phyloP scores from a whole-genome alignment of 192 early-diverging fungal species.

The Umbelopsis vinacea region DNA sequence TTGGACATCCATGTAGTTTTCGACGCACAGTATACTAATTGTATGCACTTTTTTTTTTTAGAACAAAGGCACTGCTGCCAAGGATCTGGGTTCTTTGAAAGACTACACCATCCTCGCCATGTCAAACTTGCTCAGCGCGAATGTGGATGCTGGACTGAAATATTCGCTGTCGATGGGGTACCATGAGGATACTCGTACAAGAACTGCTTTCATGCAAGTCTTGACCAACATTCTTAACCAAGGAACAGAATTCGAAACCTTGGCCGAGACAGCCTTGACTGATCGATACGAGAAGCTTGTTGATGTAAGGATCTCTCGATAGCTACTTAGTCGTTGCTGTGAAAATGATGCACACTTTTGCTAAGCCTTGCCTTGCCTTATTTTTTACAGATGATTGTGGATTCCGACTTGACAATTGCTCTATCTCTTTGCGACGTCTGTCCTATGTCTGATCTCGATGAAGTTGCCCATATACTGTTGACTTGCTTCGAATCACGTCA shows the following conservation, averaged over 20 bases:
- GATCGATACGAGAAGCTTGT: conserved; percentile 82
- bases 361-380: background rate
- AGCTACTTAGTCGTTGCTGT: too few relatives aligned
- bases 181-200: conserved; percentile 87
- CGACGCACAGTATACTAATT: background rate
- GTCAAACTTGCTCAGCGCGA: conserved; percentile 88
- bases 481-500: conserved; percentile 81
- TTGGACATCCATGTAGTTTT: background rate
- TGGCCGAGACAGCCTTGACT: conserved; percentile 75
- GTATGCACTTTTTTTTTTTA: background rate
- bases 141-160: conserved; percentile 91
- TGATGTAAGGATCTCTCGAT: conserved; percentile 51
- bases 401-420: conserved; percentile 75
- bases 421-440: conserved; percentile 86
- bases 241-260: conserved; percentile 84
- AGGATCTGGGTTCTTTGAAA: conserved; percentile 71
- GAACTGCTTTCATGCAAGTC: conserved; percentile 92
- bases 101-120: conserved; percentile 89
- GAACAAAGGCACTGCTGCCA: conserved; percentile 59
- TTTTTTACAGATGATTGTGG: conserved; percentile 57
- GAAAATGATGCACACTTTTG: too few relatives aligned
- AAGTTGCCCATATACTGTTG: conserved; percentile 78
- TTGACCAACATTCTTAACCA: conserved; percentile 88
- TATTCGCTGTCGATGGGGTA: conserved; percentile 90
- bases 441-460: conserved; percentile 87